Evolutionary conservation across 2,329 filamentous ascomycete species (phyloP), one percentile per base, ranked within the genome.

Genomic region (Sporothrix sp.): DNA sequence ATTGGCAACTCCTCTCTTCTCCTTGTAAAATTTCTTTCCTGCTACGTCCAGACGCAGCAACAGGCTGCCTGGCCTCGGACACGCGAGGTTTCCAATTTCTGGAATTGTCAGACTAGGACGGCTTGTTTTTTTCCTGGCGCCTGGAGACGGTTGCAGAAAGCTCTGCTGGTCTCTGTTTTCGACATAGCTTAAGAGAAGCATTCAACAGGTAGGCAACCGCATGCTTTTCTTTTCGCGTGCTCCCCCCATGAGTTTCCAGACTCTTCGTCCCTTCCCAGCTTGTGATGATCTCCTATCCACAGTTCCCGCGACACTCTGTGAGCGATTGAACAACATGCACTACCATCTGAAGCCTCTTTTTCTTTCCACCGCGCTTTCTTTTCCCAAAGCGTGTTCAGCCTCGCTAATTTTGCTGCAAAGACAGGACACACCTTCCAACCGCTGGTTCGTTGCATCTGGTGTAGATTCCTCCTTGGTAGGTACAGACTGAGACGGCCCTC

Each of bases 301-400:
- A 69, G 75, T 79, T 80, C 74, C 64, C 74, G 78, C 73, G 75
- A 81, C 61, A 58, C 60, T 71, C 73, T 74, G 32, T 58, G 78
- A 81, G 77, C 78, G 75, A 62, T 64, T 61, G 72, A 78, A 81
- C 73, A 74, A 83, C 81, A 84, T 84, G 81, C 81, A 84, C 79
- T 82, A 84, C 81, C 81, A 84, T 84, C 81, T 84, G 81, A 78
- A 81, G 68, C 70, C n/a, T 7, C 40, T 46, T n/a, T 27, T 51
- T 16, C 13, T n/a, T 16, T 38, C 13, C n/a, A n/a, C n/a, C n/a
- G n/a, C n/a, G n/a, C n/a, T n/a, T 25, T 38, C 14, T 21, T 14
- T 16, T 30, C 28, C 16, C 7, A 21, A 14, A 30, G 14, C 14
- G 7, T 16, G 27, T 30, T 36, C 39, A 42, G 25, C 37, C 11